phyloP scores from a whole-genome alignment of 2,329 filamentous ascomycete genomes.

The Ceratocystis papillata region DNA sequence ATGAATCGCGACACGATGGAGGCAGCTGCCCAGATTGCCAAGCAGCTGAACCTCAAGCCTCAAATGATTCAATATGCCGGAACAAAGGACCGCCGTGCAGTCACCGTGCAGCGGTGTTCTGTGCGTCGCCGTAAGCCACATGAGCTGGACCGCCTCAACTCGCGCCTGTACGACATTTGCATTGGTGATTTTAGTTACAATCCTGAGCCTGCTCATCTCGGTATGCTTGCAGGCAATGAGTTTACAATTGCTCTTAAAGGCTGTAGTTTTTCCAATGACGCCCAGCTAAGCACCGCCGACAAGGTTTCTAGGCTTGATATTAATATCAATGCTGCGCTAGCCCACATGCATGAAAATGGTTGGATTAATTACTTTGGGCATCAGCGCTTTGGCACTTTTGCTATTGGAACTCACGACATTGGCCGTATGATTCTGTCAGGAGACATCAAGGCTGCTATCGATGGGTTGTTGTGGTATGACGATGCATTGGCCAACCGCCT shows the following conservation, averaged over 20 bases:
- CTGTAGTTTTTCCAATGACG: constrained; percentile 37
- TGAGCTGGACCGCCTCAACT: constrained; percentile 54
- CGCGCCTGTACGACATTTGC: constrained; percentile 49
- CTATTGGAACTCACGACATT: constrained; percentile 72
- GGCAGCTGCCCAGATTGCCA: constrained; percentile 63
- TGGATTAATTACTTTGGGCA: constrained; percentile 98
- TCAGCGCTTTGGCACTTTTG: constrained; percentile 89
- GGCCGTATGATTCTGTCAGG: constrained; percentile 74
- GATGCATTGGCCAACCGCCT: constrained; percentile 45
- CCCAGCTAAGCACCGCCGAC: constrained; percentile 27
- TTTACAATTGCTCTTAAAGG: constrained; percentile 88
- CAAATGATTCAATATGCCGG: constrained; percentile 68
- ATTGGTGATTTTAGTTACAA: constrained; percentile 77
- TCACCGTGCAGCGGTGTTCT: constrained; percentile 73
- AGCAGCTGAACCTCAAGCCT: constrained; percentile 60
- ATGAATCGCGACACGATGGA: constrained; percentile 98
- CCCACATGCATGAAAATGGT: constrained; percentile 58
- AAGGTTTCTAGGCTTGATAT: constrained; percentile 30
- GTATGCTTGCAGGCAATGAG: constrained; percentile 78
- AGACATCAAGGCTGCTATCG: constrained; percentile 69
- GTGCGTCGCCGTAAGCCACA: constrained; percentile 43
- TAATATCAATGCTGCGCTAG: constrained; percentile 48
- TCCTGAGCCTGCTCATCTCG: constrained; percentile 61
- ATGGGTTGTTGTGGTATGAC: constrained; percentile 64
- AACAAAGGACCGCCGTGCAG: constrained; percentile 81